These are phyloP conservation scores for Citrus mangshanensis DNA, from an alignment of 345 rosid species.

Conservation along the genomic window DNA sequence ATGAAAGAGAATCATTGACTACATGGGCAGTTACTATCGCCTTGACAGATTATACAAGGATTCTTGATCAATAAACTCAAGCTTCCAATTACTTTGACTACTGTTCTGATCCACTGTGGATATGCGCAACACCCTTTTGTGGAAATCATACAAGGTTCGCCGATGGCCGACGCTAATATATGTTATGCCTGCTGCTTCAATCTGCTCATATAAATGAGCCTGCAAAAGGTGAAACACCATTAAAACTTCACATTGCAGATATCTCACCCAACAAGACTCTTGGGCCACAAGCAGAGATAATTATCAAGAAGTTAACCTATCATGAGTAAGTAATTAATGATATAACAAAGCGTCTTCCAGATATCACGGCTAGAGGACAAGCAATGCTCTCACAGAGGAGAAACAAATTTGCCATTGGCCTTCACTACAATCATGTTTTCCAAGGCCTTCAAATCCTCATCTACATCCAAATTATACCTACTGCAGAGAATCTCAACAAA, in stretches of 20 bases:
- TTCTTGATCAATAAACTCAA: conserved; percentile 35
- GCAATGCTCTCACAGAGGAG: neutral
- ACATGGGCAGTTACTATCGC: conserved; percentile 16
- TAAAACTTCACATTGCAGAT: neutral
- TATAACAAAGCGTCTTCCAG: neutral
- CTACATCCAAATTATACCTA: neutral
- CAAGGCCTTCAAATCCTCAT: neutral
- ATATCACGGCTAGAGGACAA: neutral
- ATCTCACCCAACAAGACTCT: neutral
- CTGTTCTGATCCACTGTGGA: conserved; percentile 48
- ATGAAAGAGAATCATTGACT: neutral
- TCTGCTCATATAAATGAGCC: conserved; percentile 70
- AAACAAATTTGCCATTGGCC: neutral
- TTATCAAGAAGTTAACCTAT: neutral
- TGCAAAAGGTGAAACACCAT: conserved; percentile 22
- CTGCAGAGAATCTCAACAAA: neutral
- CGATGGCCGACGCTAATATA: conserved; percentile 88
- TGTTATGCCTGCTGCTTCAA: conserved; percentile 72
- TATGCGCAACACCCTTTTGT: conserved; percentile 50
- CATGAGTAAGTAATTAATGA: neutral
- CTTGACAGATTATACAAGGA: conserved; percentile 27
- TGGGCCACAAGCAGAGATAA: neutral
- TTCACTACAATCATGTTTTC: neutral
- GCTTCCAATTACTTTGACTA: conserved; percentile 46
- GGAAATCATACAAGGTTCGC: conserved; percentile 57